phyloP scores from a whole-genome alignment of 2,329 filamentous ascomycete species.

The Talaromyces rugulosus region DNA sequence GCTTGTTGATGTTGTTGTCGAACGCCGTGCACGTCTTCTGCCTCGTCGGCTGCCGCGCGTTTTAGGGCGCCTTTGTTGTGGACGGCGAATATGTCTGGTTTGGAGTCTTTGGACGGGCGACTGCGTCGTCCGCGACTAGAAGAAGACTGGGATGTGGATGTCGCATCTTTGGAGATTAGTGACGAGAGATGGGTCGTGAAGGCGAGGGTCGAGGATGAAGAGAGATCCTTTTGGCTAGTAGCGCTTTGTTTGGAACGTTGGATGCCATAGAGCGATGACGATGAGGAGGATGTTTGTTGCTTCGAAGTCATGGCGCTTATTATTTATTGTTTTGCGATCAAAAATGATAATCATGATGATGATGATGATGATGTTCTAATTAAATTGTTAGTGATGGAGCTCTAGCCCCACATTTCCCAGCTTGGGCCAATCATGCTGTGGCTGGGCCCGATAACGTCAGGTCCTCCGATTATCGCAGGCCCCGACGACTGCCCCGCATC shows the following conservation, averaged over 20 bases:
- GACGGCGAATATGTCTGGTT: constrained; percentile 65
- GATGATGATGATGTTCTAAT: background rate
- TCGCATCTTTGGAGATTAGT: constrained; percentile 60
- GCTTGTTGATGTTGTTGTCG: constrained; percentile 55
- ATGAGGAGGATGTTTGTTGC: constrained; percentile 18
- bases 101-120: constrained; percentile 47
- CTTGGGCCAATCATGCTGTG: constrained; percentile 5
- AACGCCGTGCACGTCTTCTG: constrained; percentile 38
- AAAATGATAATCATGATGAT: background rate
- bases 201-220: constrained; percentile 67
- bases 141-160: constrained; percentile 21
- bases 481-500: background rate
- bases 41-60: constrained; percentile 57
- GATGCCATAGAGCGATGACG: constrained; percentile 69
- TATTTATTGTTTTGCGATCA: background rate
- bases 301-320: constrained; percentile 56
- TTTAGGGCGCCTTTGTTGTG: constrained; percentile 62
- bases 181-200: constrained; percentile 86
- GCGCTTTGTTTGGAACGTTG: constrained; percentile 60
- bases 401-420: background rate
- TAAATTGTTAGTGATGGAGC: background rate
- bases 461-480: background rate
- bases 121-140: constrained; percentile 32
- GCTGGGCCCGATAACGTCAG: background rate
- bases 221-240: constrained; percentile 58